Conservation (phyloP, 164 flowering plant species). For the Umbilicus rupestris region DNA sequence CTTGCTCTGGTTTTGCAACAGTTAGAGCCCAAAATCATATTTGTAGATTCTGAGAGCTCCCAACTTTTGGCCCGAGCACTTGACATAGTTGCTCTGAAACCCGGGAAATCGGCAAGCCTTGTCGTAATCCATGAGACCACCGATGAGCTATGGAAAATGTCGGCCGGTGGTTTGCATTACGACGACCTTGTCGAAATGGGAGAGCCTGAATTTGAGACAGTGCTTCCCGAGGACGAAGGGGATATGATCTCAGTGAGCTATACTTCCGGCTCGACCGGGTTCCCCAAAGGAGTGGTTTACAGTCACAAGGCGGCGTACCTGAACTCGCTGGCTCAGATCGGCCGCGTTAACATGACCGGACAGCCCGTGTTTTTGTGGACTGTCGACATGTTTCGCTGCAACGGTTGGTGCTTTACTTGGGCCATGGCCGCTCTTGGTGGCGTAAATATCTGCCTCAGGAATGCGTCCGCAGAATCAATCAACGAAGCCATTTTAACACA, state of each 20-base stretch:
- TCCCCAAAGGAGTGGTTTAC: conserved; percentile 45
- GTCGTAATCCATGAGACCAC: conserved; percentile 15
- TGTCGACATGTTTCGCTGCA: conserved; percentile 48
- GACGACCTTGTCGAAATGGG: conserved; percentile 19
- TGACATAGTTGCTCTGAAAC: conserved; percentile 8
- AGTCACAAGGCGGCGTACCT: conserved; percentile 46
- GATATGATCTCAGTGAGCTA: conserved; percentile 39
- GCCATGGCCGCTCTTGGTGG: conserved; percentile 49
- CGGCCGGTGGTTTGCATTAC: conserved; percentile 16
- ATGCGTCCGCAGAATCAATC: conserved; percentile 20
- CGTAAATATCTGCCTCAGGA: conserved; percentile 35
- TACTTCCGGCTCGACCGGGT: conserved; percentile 45
- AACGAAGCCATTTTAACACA: conserved; percentile 23
- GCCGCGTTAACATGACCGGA: conserved; percentile 16
- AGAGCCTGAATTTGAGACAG: conserved; percentile 13
- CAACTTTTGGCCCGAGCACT: conserved; percentile 15
- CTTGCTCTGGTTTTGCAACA: conserved; percentile 30
- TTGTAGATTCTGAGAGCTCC: conserved; percentile 29
- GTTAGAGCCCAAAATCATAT: conserved; percentile 34
- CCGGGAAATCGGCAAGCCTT: conserved; percentile 9
- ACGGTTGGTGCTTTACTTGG: conserved; percentile 57
- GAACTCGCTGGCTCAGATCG: conserved; percentile 28
- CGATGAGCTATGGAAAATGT: not conserved
- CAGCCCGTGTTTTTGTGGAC: conserved; percentile 44
- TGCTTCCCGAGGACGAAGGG: conserved; percentile 24